Evolutionary conservation across 2,329 filamentous ascomycete genomes (phyloP), one percentile per base, ranked within the genome.

Genomic region (Trichophyton benhamiae): DNA sequence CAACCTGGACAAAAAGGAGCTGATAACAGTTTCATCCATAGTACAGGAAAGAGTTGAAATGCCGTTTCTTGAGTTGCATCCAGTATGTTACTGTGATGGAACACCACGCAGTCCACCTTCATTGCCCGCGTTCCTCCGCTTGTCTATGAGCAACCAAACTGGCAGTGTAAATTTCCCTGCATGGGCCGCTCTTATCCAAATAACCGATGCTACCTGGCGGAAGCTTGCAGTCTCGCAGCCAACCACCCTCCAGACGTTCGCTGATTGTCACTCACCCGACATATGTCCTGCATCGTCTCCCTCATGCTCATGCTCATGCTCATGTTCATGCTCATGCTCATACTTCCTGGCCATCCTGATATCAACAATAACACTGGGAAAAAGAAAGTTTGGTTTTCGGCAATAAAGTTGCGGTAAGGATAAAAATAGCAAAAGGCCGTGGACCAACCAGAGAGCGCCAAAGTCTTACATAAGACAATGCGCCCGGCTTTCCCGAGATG

Each of bases 331-430:
- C 33, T 38, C 33, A 13, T 38, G 11, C 33, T 38, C 33, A 11
- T 11, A 38, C 33, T 38, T 13, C 8, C 8, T 13, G 33, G 9
- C 8, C 33, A 38, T 30, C 27, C 33, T 38, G 33, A 38, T 38
- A 38, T 38, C 33, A 38, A 38, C 33, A 9, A 13, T 38, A 38
- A 38, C 33, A 38, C 33, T 2, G 3, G 33, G 33, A 38, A 38
- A 38, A 38, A 55, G 33, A 55, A 55, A 27, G 27, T 38, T 36
- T 27, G 22, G 11, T 38, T 38, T 27, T 53, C 48, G 48, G 25
- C 49, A 55, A 36, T 55, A 55, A 42, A 58, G 55, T 42, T 58
- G 55, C 55, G 55, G 55, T 58, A 58, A 58, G 42, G 55, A 58
- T 58, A 58, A n/a, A 42, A 58, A 58, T 58, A 58, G 55, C 7